A percentile compares a stretch with the other conserved stretches of the same genome.
Evolutionary conservation across 2,329 filamentous ascomycete genomes (phyloP).

Genomic region (Alternaria ventricosa): DNA sequence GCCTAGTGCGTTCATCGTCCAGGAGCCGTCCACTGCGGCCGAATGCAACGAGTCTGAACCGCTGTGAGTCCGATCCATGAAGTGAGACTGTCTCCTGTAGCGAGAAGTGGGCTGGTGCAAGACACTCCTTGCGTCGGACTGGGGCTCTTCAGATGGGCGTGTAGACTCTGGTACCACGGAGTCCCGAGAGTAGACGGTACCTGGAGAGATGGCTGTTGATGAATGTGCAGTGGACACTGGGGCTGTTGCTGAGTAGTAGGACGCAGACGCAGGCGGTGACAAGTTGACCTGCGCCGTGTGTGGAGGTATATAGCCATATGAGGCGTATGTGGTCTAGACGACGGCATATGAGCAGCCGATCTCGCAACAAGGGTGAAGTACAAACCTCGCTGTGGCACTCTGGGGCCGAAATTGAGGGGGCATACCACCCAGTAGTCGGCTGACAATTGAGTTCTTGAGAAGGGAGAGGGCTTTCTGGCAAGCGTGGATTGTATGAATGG

Average conservation of each 20-base stretch:
- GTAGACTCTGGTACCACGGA: conserved; percentile 29
- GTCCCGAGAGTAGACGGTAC: conserved; percentile 37
- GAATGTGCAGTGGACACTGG: conserved; percentile 25
- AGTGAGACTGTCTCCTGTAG: conserved; percentile 15
- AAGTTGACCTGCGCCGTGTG: conserved; percentile 37
- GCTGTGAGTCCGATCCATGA: conserved; percentile 47
- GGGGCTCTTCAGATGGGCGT: conserved; percentile 29
- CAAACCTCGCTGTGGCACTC: conserved; percentile 39
- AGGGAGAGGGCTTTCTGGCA: conserved; percentile 35
- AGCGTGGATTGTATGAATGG: conserved; percentile 37
- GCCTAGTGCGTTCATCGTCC: conserved; percentile 51
- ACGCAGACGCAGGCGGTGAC: conserved; percentile 29
- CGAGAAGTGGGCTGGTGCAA: conserved; percentile 18
- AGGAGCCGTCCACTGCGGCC: conserved; percentile 43
- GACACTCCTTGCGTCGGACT: conserved; percentile 12
- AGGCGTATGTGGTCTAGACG: conserved; percentile 32
- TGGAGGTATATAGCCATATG: conserved; percentile 42
- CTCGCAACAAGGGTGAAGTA: conserved; percentile 15
- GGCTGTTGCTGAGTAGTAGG: conserved; percentile 31
- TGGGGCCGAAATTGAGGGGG: conserved; percentile 36
- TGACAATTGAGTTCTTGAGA: conserved; percentile 32
- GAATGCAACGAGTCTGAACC: conserved; percentile 54
- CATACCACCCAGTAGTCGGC: conserved; percentile 40
- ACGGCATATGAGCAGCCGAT: conserved; percentile 14
- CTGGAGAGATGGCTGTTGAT: conserved; percentile 39